Conservation (phyloP, 176 grass and related monocot genomes). For the Oryza australiensis region DNA sequence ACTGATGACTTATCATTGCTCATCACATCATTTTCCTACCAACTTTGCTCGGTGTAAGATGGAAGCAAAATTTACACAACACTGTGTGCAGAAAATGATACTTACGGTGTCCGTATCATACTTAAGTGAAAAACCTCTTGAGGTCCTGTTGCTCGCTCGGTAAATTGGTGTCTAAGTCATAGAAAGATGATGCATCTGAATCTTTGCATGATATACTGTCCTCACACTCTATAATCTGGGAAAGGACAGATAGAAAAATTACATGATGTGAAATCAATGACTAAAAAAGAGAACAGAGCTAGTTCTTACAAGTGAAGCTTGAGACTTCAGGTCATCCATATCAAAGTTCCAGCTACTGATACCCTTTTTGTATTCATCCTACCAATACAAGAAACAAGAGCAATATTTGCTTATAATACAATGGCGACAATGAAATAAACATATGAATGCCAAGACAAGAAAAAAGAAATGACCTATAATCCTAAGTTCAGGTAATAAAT, state of each 20-base stretch:
- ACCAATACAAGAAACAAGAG: constrained; percentile 29
- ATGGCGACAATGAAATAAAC: not conserved
- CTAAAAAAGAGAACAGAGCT: constrained; percentile 8
- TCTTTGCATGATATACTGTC: constrained; percentile 55
- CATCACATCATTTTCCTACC: constrained; percentile 60
- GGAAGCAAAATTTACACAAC: constrained; percentile 4
- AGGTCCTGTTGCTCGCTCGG: constrained; percentile 41
- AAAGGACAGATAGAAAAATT: constrained; percentile 17
- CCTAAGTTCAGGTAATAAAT: not conserved
- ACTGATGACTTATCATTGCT: constrained; percentile 45
- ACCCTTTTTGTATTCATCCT: constrained; percentile 97
- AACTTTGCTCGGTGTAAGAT: constrained; percentile 60
- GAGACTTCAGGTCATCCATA: constrained; percentile 87
- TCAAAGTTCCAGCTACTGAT: constrained; percentile 98
- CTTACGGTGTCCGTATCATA: constrained; percentile 59
- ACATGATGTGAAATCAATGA: constrained; percentile 9
- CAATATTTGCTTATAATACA: constrained; percentile 16
- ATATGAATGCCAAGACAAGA: not conserved
- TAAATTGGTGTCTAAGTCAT: constrained; percentile 48
- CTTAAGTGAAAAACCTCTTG: constrained; percentile 45
- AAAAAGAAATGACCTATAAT: constrained; percentile 8
- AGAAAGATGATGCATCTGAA: constrained; percentile 51
- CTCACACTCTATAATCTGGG: constrained; percentile 68
- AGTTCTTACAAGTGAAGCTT: constrained; percentile 71
- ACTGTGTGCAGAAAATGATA: constrained; percentile 16